Conservation (phyloP, 2,329 filamentous ascomycete genomes). For the Arthrobotrys musiformis region DNA sequence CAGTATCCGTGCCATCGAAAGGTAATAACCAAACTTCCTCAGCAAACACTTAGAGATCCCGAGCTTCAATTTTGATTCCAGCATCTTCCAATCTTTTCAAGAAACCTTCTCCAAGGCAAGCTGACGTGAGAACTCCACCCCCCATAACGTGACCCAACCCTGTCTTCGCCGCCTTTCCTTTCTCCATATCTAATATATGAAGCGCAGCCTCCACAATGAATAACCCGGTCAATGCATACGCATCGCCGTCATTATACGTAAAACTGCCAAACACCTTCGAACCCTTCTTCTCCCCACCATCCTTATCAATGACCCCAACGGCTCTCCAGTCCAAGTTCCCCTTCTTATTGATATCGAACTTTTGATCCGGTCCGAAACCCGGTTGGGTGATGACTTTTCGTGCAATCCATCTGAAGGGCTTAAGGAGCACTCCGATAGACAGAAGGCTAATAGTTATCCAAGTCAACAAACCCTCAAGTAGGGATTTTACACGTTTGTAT, state of each 20-base stretch:
- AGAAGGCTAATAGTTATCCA: slow-evolving; percentile 67
- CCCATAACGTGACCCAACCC: slow-evolving; percentile 63
- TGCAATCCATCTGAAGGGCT: slow-evolving; percentile 59
- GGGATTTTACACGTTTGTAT: slow-evolving; percentile 67
- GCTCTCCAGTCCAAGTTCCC: slow-evolving; percentile 49
- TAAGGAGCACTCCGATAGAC: slow-evolving; percentile 62
- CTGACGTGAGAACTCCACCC: slow-evolving; percentile 66
- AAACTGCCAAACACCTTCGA: slow-evolving; percentile 57
- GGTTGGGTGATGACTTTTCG: slow-evolving; percentile 55
- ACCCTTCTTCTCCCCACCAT: slow-evolving; percentile 28
- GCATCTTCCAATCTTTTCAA: slow-evolving; percentile 64
- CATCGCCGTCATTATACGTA: slow-evolving; percentile 55
- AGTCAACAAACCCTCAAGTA: slow-evolving; percentile 66
- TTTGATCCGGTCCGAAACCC: slow-evolving; percentile 57
- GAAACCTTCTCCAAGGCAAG: slow-evolving; percentile 65
- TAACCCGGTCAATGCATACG: slow-evolving; percentile 58
- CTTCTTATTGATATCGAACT: slow-evolving; percentile 36
- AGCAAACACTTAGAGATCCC: slow-evolving; percentile 23
- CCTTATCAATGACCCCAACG: slow-evolving; percentile 36
- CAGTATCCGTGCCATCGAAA: too few species aligned
- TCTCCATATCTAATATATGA: slow-evolving; percentile 45
- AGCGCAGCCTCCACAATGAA: slow-evolving; percentile 57
- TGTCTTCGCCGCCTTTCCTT: slow-evolving; percentile 53
- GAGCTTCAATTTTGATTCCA: slow-evolving; percentile 63
- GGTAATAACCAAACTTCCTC: background rate